These are phyloP conservation scores for Funneliformis mosseae DNA, from an alignment of 192 early-diverging fungal genomes.

Conservation along the genomic window DNA sequence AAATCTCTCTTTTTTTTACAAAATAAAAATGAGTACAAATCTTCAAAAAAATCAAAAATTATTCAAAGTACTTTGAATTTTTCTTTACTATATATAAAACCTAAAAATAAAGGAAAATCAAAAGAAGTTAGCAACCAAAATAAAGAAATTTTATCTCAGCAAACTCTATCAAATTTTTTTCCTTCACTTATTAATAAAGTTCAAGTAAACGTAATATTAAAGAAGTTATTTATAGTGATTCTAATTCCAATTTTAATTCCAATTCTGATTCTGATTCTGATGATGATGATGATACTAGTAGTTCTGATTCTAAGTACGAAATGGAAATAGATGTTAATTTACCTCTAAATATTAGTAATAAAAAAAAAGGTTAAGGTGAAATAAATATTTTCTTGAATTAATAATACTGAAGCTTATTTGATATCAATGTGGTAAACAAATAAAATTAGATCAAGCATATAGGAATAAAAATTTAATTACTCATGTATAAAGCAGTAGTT, in stretches of 20 bases:
- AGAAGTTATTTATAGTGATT: neutral
- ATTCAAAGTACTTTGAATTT: no score
- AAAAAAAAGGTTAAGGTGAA: neutral
- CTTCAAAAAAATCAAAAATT: no score
- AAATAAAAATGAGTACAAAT: no score
- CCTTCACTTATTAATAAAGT: neutral
- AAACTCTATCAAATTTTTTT: no score
- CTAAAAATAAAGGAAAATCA: no score
- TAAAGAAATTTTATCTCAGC: no score
- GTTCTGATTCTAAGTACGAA: neutral
- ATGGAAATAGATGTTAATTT: neutral
- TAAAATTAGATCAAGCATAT: neutral
- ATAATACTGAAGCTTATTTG: neutral
- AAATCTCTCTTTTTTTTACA: no score
- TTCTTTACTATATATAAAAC: no score
- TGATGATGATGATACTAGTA: neutral
- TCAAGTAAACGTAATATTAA: neutral
- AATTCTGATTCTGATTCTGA: neutral
- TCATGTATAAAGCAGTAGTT: neutral
- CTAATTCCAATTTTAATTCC: neutral
- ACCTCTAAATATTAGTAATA: neutral
- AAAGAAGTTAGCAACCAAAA: no score
- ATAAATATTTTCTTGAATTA: conserved; percentile 1
- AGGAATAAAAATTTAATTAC: neutral
- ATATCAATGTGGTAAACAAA: neutral